Evolutionary conservation across 805 yeast species (phyloP).

Genomic region (Isabelozyma pseudorhagii): DNA sequence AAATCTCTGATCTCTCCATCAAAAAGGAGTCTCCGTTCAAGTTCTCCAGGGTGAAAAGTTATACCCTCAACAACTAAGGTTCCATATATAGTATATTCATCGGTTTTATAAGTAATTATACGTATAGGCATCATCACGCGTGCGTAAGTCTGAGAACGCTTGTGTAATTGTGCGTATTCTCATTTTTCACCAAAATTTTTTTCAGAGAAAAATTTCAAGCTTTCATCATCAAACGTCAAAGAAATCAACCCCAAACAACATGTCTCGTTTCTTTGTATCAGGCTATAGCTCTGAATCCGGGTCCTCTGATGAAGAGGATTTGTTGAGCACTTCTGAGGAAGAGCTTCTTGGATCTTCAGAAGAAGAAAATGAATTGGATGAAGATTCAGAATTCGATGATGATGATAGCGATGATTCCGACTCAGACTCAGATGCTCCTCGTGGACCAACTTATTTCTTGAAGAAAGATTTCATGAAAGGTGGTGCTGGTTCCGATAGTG

Average conservation of each 20-base stretch:
- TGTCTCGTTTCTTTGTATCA: slow-evolving; percentile 89
- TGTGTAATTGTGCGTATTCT: slow-evolving; percentile 5
- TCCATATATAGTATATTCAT: too few relatives aligned
- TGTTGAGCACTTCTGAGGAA: slow-evolving; percentile 59
- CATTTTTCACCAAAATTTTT: slow-evolving; percentile 9
- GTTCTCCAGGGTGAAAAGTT: slow-evolving; percentile 62
- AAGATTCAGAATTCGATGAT: slow-evolving; percentile 44
- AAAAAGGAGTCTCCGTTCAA: slow-evolving; percentile 76
- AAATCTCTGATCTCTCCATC: slow-evolving; percentile 48
- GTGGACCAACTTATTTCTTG: slow-evolving; percentile 55
- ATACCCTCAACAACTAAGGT: slow-evolving; percentile 6
- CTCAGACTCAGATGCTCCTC: slow-evolving; percentile 30
- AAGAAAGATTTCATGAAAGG: slow-evolving; percentile 48
- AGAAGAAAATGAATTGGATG: slow-evolving; percentile 33
- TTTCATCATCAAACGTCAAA: slow-evolving; percentile 11
- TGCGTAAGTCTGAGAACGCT: slow-evolving; percentile 7
- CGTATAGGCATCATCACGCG: neutral
- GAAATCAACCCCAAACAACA: slow-evolving; percentile 21
- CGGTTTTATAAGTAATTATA: too few relatives aligned
- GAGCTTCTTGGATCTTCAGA: slow-evolving; percentile 47
- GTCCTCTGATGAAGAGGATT: slow-evolving; percentile 50
- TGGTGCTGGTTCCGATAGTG: slow-evolving; percentile 35
- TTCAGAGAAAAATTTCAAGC: slow-evolving; percentile 8
- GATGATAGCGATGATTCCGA: slow-evolving; percentile 42
- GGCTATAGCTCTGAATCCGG: slow-evolving; percentile 58